Evolutionary conservation across 331 rosid species (phyloP).

Genomic region (Acacia pycnantha): DNA sequence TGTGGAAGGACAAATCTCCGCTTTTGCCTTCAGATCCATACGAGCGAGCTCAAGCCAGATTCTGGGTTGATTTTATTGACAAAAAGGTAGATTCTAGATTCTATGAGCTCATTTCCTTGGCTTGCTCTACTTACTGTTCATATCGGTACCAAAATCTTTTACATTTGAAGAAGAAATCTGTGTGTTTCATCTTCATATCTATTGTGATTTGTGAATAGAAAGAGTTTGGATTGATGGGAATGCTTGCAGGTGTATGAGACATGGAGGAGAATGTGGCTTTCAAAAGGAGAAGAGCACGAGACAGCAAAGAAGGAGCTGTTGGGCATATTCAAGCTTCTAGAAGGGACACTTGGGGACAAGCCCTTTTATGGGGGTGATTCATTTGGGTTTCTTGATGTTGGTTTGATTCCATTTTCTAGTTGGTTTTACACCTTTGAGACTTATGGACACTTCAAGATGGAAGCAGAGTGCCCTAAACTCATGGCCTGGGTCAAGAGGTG

Average conservation of each 20-base stretch:
- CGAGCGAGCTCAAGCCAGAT: conserved; percentile 25
- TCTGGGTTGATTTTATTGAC: conserved; percentile 36
- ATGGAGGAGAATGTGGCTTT: conserved; percentile 36
- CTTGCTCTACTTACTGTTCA: not conserved
- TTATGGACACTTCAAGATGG: conserved; percentile 48
- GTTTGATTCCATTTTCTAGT: conserved; percentile 33
- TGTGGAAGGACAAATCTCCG: conserved; percentile 25
- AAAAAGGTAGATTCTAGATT: conserved; percentile 3
- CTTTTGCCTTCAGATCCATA: conserved; percentile 31
- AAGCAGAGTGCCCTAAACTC: conserved; percentile 50
- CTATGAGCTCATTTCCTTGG: not conserved
- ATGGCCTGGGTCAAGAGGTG: conserved; percentile 59
- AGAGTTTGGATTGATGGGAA: not conserved
- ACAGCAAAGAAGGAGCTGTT: conserved; percentile 39
- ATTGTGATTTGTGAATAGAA: not conserved
- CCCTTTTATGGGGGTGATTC: conserved; percentile 30
- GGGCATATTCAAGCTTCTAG: conserved; percentile 43
- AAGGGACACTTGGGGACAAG: conserved; percentile 35
- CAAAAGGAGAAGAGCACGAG: conserved; percentile 54
- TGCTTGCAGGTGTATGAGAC: conserved; percentile 41
- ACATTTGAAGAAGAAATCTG: not conserved
- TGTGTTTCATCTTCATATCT: not conserved
- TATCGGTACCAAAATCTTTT: not conserved
- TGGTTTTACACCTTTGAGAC: conserved; percentile 55
- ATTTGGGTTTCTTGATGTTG: conserved; percentile 40